These are phyloP conservation scores for Limnanthes douglasii DNA, from an alignment of 345 rosid species.

Conservation along the genomic window DNA sequence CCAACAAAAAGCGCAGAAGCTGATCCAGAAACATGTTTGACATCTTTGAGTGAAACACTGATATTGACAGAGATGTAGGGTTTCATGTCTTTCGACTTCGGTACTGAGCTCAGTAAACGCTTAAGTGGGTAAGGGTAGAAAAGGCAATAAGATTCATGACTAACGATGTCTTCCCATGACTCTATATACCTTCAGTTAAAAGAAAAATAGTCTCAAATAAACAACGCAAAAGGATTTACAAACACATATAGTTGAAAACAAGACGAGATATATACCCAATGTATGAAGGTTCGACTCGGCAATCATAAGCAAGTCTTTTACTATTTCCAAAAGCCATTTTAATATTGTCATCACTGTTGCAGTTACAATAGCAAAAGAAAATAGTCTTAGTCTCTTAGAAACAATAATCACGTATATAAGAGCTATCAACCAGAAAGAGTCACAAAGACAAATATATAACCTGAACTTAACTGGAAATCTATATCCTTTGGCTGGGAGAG, in stretches of 20 bases:
- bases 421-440: too few relatives aligned
- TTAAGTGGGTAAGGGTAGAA: conserved; percentile 87
- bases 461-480: conserved; percentile 60
- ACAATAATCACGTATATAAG: too few relatives aligned
- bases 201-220: too few relatives aligned
- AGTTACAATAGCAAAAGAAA: conserved; percentile 4
- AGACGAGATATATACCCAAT: conserved; percentile 45
- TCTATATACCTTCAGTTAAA: conserved; percentile 60
- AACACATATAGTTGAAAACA: too few relatives aligned
- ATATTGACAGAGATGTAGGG: conserved; percentile 43
- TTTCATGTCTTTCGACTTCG: conserved; percentile 37
- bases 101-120: conserved; percentile 50
- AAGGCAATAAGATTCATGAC: conserved; percentile 44
- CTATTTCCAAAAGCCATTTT: conserved; percentile 17
- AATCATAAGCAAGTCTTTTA: conserved; percentile 31
- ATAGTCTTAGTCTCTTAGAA: too few relatives aligned
- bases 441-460: too few relatives aligned
- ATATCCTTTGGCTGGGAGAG: conserved; percentile 65
- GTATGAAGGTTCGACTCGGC: conserved; percentile 64
- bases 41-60: conserved; percentile 43
- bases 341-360: conserved; percentile 27
- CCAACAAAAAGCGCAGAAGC: conserved; percentile 77
- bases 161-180: conserved; percentile 52
- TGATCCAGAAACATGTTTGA: conserved; percentile 47
- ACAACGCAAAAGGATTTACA: too few relatives aligned